Percentiles rank a stretch among this genome's conserved stretches.
phyloP scores from a whole-genome alignment of 2,329 filamentous ascomycete genomes.

The Nothophaeocryptopus gaeumannii region DNA sequence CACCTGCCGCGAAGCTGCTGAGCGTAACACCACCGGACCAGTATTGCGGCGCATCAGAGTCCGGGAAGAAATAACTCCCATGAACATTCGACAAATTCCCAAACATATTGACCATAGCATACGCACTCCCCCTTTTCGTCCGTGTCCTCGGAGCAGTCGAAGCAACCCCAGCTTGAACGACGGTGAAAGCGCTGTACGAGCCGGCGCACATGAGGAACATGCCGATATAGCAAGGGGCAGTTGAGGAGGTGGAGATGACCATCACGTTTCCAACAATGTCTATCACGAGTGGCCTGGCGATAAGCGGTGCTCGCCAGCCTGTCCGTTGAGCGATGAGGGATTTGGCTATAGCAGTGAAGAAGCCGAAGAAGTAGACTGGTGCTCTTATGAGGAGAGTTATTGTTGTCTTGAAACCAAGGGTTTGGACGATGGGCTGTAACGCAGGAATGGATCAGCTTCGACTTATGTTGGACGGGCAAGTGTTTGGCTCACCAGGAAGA shows the following conservation, averaged over 20 bases:
- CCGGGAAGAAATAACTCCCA: conserved; percentile 6
- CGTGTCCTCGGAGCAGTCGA: conserved; percentile 1
- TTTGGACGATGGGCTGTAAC: conserved; percentile 3
- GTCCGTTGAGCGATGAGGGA: conserved; percentile 1
- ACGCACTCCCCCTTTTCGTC: conserved; percentile 2
- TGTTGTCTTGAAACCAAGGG: background rate
- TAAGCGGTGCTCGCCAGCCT: background rate
- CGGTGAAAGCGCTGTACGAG: conserved; percentile 1
- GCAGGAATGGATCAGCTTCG: too few relatives aligned
- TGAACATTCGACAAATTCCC: conserved; percentile 4
- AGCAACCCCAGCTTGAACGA: conserved; percentile 7
- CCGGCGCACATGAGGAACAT: conserved; percentile 7
- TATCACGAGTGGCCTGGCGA: conserved; percentile 1
- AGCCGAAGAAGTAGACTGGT: conserved; percentile 5
- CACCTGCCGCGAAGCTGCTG: conserved; percentile 3
- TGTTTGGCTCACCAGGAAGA: background rate
- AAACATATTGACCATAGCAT: conserved; percentile 8
- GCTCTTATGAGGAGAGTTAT: conserved; percentile 4
- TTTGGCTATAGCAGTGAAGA: background rate
- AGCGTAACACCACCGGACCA: background rate
- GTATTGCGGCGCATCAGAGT: conserved; percentile 5
- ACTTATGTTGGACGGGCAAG: too few relatives aligned
- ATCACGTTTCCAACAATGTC: conserved; percentile 8
- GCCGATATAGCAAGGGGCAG: background rate
- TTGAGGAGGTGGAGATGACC: background rate